Conservation (phyloP, 192 early-diverging fungal genomes). For the Backusella circina region DNA sequence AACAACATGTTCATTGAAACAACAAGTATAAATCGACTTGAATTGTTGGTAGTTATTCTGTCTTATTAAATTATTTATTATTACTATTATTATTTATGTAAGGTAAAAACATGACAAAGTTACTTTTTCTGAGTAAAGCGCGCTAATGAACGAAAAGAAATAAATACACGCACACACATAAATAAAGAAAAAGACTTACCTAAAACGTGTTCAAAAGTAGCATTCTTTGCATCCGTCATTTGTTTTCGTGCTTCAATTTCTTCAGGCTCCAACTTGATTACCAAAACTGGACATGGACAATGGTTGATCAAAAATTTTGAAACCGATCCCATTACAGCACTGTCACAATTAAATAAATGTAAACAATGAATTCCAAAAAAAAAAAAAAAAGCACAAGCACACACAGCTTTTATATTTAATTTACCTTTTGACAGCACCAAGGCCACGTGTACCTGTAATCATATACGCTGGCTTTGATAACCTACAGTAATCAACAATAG, state of each 20-base stretch:
- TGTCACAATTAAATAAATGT: background rate
- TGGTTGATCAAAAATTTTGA: conserved; percentile 12
- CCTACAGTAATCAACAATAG: conserved; percentile 19
- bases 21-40: too few species aligned
- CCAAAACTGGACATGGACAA: conserved; percentile 18
- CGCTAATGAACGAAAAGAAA: background rate
- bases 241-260: conserved; percentile 13
- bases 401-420: background rate
- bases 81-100: background rate
- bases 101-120: background rate
- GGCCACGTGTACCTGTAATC: conserved; percentile 10
- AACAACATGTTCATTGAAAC: too few species aligned
- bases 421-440: conserved; percentile 18
- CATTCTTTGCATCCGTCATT: conserved; percentile 1
- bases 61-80: background rate
- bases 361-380: background rate
- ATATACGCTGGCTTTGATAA: conserved; percentile 1
- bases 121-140: background rate
- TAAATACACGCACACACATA: background rate
- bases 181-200: background rate
- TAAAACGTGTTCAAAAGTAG: conserved; percentile 1
- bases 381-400: background rate
- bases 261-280: conserved; percentile 12
- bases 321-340: conserved; percentile 21
- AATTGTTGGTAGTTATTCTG: too few species aligned